Conservation (phyloP, 2,329 filamentous ascomycete genomes). For the Colletotrichum aenigma region DNA sequence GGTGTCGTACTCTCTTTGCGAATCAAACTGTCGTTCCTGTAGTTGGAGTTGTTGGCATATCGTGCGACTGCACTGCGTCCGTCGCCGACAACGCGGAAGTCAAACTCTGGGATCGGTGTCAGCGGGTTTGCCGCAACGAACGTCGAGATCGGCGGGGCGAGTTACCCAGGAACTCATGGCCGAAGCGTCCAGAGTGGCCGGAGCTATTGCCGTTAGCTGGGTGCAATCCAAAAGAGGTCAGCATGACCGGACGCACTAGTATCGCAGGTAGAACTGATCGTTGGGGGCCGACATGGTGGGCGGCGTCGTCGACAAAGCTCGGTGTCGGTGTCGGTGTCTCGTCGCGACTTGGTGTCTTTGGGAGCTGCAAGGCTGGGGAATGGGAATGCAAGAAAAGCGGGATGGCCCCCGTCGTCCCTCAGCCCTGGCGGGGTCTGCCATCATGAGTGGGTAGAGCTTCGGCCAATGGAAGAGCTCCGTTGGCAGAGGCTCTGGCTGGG, state of each 20-base stretch:
- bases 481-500: not conserved
- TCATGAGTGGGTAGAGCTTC: not conserved
- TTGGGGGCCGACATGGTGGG: conserved; percentile 66
- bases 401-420: conserved; percentile 1
- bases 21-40: conserved; percentile 97
- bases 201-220: conserved; percentile 64
- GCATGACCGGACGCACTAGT: conserved; percentile 74
- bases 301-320: conserved; percentile 14
- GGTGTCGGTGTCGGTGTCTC: conserved; percentile 4
- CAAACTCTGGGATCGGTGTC: conserved; percentile 73
- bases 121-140: not conserved
- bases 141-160: not conserved
- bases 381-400: conserved; percentile 14
- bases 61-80: conserved; percentile 91
- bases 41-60: conserved; percentile 99
- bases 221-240: accelerated
- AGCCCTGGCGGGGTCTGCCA: conserved; percentile 13
- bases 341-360: conserved; percentile 21
- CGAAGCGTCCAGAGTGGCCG: conserved; percentile 95
- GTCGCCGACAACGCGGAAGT: conserved; percentile 91
- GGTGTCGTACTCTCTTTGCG: conserved; percentile 91
- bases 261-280: conserved; percentile 93
- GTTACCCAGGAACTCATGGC: conserved; percentile 94
- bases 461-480: conserved; percentile 1
- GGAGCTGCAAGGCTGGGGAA: conserved; percentile 22